Conservation (phyloP, 2,329 filamentous ascomycete genomes). For the Huntiella savannae region DNA sequence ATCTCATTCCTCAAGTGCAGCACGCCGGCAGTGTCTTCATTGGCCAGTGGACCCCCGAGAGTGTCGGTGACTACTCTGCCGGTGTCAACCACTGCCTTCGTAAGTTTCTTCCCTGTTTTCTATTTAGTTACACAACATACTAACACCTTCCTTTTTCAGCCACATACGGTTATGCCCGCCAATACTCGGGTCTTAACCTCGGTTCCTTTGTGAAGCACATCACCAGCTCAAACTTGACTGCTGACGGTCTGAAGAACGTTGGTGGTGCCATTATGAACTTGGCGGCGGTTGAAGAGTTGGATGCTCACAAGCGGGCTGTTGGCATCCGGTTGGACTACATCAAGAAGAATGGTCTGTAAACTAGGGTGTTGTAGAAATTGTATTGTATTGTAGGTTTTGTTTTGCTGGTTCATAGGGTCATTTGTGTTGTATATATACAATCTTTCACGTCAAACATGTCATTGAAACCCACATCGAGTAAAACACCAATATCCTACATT, state of each 20-base stretch:
- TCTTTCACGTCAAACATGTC: no score
- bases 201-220: slow-evolving; percentile 96
- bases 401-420: background rate
- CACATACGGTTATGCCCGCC: slow-evolving; percentile 94
- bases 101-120: slow-evolving; percentile 33
- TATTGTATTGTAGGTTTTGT: background rate
- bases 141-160: slow-evolving; percentile 30
- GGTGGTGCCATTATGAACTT: slow-evolving; percentile 85
- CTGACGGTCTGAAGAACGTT: slow-evolving; percentile 68
- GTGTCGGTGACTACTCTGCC: slow-evolving; percentile 92
- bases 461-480: no score
- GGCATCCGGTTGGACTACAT: slow-evolving; percentile 53
- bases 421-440: background rate
- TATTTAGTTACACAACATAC: slow-evolving; percentile 3
- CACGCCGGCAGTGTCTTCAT: slow-evolving; percentile 95
- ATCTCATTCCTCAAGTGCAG: slow-evolving; percentile 57
- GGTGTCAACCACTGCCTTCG: slow-evolving; percentile 94
- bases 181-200: slow-evolving; percentile 94
- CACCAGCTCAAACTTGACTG: slow-evolving; percentile 77
- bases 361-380: background rate
- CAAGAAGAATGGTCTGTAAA: slow-evolving; percentile 15
- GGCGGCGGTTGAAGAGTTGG: slow-evolving; percentile 81
- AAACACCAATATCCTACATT: no score
- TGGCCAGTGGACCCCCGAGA: slow-evolving; percentile 91
- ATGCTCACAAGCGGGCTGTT: slow-evolving; percentile 80